Evolutionary conservation across 164 flowering plant genomes (phyloP).

Genomic region (Warburgia ugandensis): DNA sequence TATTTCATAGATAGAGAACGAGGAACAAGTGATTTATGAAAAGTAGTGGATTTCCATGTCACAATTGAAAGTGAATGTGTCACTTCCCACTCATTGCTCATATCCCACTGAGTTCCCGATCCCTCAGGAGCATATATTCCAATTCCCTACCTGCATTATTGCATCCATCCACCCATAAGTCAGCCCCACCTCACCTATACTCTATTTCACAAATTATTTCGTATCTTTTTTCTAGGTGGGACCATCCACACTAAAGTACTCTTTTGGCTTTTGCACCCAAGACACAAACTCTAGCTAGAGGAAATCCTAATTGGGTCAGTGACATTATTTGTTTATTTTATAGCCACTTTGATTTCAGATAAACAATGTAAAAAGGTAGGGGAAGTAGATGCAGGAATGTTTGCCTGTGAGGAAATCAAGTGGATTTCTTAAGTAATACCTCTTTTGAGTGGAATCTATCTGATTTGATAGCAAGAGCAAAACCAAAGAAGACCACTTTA

Average conservation of each 20-base stretch:
- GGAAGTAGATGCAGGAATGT: no score
- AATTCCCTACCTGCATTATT: not conserved
- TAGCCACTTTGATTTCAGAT: not conserved
- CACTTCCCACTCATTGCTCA: not conserved
- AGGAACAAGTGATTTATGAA: not conserved
- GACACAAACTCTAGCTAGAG: constrained; percentile 1
- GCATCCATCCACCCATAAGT: not conserved
- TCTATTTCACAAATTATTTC: not conserved
- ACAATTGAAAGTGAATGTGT: not conserved
- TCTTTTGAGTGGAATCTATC: no score
- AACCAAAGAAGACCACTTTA: no score
- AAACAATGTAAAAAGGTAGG: no score
- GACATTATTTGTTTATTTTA: not conserved
- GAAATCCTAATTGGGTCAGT: no score
- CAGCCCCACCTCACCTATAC: not conserved
- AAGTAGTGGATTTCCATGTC: constrained; percentile 7
- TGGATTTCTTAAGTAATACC: no score
- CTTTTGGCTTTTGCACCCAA: constrained; percentile 1
- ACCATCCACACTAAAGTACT: constrained; percentile 2
- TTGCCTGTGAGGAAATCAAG: no score
- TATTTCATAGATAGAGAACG: no score
- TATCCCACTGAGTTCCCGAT: not conserved
- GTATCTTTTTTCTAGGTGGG: not conserved
- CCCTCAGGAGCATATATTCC: not conserved
- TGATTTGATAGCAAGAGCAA: no score